Evolutionary conservation across 257 asterid species (phyloP), one percentile per base, ranked within the genome.

Genomic region (Solanum pimpinellifolium): DNA sequence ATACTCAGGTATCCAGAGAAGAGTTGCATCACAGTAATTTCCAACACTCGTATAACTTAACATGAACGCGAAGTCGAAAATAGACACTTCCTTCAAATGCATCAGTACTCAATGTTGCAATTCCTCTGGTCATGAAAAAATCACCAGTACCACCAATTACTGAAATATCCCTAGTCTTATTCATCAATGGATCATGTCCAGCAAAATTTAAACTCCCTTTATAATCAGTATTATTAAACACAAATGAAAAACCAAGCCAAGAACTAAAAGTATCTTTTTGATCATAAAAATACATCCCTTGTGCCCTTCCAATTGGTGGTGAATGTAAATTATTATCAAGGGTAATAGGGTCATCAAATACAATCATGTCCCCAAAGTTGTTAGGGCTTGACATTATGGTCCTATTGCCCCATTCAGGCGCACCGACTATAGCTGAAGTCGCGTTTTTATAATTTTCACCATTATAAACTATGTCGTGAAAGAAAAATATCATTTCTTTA

Each of bases 101-200:
- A 62, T 91, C 93, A 18, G 94, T 90, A 75, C 56, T 85, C 27
- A 92, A 65, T n/a, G 92, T 92, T 7, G 92, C 93, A 20, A 92
- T 46, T 52, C 93, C 94, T 74, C 91, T 86, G 1, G 90, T 68
- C 93, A 91, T 89, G 89, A 91, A 90, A 85, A 89, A 90, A 49
- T 90, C 92, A 2, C 92, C 92, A 4, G 94, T 92, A 15, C 94
- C 94, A 3, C 94, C 94, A 7, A 92, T 85, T 21, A 92, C 90
- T 7, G 94, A 92, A 78, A 92, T 87, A 25, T 91, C 94, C 86
- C 93, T 87, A 3, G 90, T 91, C 85, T 91, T 89, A 59, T 90
- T 88, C 92, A 88, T 85, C 83, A 92, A 56, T 1, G 92, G 94
- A 86, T 92, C 94, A 10, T 91, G 92, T 3, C 92, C 92, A 23